Conservation (phyloP, 352 stramenopile genomes). For the Phytopythium delawarense region DNA sequence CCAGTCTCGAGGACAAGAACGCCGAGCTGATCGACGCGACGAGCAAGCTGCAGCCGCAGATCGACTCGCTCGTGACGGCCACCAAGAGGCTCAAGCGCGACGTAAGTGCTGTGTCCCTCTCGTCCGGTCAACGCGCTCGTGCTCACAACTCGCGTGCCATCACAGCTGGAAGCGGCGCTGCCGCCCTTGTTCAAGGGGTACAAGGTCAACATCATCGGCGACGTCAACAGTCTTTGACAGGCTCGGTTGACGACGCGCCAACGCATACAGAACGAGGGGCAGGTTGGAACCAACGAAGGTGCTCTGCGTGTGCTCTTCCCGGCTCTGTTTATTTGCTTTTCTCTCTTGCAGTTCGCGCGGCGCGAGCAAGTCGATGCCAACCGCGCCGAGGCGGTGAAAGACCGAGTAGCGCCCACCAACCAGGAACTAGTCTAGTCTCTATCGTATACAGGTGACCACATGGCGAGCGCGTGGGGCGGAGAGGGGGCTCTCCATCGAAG, state of each 20-base stretch:
- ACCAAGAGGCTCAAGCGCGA: slow-evolving; percentile 75
- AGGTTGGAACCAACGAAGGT: not conserved
- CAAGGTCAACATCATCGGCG: slow-evolving; percentile 79
- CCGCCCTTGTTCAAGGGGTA: slow-evolving; percentile 71
- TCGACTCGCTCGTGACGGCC: slow-evolving; percentile 33
- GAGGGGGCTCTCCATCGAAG: not conserved
- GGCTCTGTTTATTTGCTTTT: slow-evolving; percentile 2
- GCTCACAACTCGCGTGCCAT: not conserved
- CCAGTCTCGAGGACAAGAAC: slow-evolving; percentile 68
- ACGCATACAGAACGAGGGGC: too few relatives aligned
- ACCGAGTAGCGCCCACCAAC: slow-evolving; percentile 78
- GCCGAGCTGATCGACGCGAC: slow-evolving; percentile 58
- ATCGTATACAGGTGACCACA: slow-evolving; percentile 22
- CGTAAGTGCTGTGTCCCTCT: slow-evolving; percentile 19
- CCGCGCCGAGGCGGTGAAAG: slow-evolving; percentile 7
- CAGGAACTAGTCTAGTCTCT: slow-evolving; percentile 87
- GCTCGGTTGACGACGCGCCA: too few relatives aligned
- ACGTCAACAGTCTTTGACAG: slow-evolving; percentile 60
- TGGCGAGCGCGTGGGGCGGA: not conserved
- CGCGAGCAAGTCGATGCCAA: not conserved
- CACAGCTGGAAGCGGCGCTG: slow-evolving; percentile 52
- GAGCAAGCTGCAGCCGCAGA: slow-evolving; percentile 49
- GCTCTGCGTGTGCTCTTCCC: slow-evolving; percentile 10
- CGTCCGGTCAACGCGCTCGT: not conserved
- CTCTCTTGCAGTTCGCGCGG: slow-evolving; percentile 1